These are phyloP conservation scores for Acacia acuminata DNA, from an alignment of 306 rosid genomes.

Conservation along the genomic window DNA sequence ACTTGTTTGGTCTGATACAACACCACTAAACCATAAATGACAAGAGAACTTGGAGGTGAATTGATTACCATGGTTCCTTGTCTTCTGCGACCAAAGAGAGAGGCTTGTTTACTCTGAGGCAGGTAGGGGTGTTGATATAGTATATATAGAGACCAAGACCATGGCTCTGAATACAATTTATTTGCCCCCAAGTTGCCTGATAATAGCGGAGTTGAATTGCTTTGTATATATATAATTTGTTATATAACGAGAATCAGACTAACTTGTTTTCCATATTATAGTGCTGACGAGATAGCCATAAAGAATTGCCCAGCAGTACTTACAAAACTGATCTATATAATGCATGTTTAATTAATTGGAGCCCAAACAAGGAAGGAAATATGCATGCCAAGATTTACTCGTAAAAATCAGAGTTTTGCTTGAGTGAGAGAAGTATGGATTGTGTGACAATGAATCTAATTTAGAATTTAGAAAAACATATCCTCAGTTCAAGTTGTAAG, in stretches of 20 bases:
- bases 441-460: background rate
- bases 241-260: background rate
- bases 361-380: background rate
- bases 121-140: background rate
- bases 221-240: background rate
- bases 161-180: no score
- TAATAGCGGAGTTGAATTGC: background rate
- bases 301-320: background rate
- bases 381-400: background rate
- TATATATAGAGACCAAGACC: conserved; percentile 24
- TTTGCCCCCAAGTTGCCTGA: conserved; percentile 1
- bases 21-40: background rate
- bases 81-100: conserved; percentile 10
- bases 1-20: background rate
- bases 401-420: background rate
- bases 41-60: background rate
- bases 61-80: conserved; percentile 37
- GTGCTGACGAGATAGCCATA: background rate
- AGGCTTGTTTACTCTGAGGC: conserved; percentile 14
- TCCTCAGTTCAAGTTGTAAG: background rate
- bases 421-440: background rate
- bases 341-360: background rate
- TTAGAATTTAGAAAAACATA: background rate
- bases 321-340: no score
- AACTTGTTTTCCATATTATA: background rate